These are phyloP conservation scores for Russula griseocarnosa DNA, from an alignment of 768 basidiomycete species.

Conservation along the genomic window DNA sequence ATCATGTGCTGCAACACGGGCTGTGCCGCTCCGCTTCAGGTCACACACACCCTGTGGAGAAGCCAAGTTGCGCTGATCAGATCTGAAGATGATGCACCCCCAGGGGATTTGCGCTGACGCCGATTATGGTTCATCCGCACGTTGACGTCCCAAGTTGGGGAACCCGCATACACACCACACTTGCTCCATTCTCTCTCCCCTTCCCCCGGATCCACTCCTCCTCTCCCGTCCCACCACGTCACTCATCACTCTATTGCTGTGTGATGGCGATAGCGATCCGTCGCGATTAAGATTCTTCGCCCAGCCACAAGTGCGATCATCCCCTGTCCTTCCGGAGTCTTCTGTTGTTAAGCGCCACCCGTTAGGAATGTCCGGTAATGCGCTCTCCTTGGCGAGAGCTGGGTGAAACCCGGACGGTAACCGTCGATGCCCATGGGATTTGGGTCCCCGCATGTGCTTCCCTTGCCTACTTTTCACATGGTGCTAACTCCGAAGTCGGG, in stretches of 20 bases:
- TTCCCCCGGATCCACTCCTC: neutral
- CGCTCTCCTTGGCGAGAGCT: neutral
- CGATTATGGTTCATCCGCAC: slow-evolving; percentile 22
- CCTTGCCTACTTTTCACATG: slow-evolving; percentile 15
- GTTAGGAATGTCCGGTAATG: slow-evolving; percentile 9
- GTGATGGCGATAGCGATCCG: neutral
- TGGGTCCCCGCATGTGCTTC: slow-evolving; percentile 12
- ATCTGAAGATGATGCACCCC: slow-evolving; percentile 26
- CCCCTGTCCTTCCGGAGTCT: neutral
- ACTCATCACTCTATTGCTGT: neutral
- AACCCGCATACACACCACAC: neutral
- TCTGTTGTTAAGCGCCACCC: neutral
- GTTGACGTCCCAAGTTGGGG: slow-evolving; percentile 7
- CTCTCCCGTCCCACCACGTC: neutral
- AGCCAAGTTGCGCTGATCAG: slow-evolving; percentile 24
- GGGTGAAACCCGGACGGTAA: slow-evolving; percentile 8
- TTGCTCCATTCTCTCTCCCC: slow-evolving; percentile 1
- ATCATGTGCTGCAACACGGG: neutral
- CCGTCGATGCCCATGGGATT: slow-evolving; percentile 3
- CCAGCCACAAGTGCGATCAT: slow-evolving; percentile 13
- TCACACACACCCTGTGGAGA: neutral
- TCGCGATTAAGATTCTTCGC: neutral
- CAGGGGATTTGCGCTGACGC: slow-evolving; percentile 28
- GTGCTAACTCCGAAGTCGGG: slow-evolving; percentile 11
- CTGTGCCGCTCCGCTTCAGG: neutral